These are phyloP conservation scores for Tolypocladium sp. DNA, from an alignment of 2,329 filamentous ascomycete species.

Conservation along the genomic window DNA sequence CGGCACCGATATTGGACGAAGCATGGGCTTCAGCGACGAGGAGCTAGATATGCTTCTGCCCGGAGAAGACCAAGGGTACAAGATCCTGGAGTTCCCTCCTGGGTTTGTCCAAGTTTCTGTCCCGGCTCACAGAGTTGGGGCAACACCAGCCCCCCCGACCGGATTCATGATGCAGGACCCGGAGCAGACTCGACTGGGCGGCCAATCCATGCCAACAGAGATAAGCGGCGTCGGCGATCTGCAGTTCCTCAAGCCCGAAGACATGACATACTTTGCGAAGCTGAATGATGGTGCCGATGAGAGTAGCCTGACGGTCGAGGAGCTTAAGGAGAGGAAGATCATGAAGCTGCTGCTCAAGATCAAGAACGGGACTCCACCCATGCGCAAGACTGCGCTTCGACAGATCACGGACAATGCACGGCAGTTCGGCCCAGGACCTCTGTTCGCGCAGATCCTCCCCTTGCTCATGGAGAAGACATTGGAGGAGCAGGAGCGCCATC, in stretches of 20 bases:
- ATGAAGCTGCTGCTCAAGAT: constrained; percentile 95
- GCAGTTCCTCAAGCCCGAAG: constrained; percentile 96
- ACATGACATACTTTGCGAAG: constrained; percentile 98
- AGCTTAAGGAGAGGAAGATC: constrained; percentile 96
- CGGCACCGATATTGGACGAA: constrained; percentile 73
- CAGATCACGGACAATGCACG: constrained; percentile 97
- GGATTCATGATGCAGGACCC: constrained; percentile 98
- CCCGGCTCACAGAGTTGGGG: constrained; percentile 64
- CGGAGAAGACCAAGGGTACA: constrained; percentile 81
- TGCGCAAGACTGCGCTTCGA: constrained; percentile 95
- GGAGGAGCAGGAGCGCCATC: constrained; percentile 94
- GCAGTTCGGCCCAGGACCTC: constrained; percentile 83
- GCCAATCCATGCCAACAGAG: constrained; percentile 87
- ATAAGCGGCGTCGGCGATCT: constrained; percentile 93
- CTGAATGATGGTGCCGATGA: constrained; percentile 91
- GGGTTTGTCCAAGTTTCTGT: constrained; percentile 82
- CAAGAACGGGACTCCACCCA: constrained; percentile 97
- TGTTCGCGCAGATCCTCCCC: constrained; percentile 96
- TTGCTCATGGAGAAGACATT: constrained; percentile 96
- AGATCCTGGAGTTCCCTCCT: constrained; percentile 80
- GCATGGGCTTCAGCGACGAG: constrained; percentile 80
- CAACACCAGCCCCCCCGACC: constrained; percentile 63
- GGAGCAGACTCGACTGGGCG: constrained; percentile 70
- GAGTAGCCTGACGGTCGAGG: constrained; percentile 83
- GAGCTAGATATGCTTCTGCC: constrained; percentile 89